phyloP scores from a whole-genome alignment of 371 early-diverging fungal species.

The Blakeslea trispora region DNA sequence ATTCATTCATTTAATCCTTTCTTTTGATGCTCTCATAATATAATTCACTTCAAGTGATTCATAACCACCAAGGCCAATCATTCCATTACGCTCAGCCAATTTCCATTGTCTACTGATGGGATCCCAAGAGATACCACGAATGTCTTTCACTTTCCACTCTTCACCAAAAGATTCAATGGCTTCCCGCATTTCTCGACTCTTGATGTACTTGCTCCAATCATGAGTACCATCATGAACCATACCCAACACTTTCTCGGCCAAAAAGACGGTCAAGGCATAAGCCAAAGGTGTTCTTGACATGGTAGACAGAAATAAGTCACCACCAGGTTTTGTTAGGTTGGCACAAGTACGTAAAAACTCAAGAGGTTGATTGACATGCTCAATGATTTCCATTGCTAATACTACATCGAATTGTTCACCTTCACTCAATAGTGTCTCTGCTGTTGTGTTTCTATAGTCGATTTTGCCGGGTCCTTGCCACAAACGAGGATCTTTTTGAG shows the following conservation, averaged over 20 bases:
- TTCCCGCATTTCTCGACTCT: slow-evolving; percentile 25
- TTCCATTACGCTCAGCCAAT: slow-evolving; percentile 34
- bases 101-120: slow-evolving; percentile 46
- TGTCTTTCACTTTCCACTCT: slow-evolving; percentile 47
- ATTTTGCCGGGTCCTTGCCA: slow-evolving; percentile 56
- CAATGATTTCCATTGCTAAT: slow-evolving; percentile 89
- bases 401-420: slow-evolving; percentile 80
- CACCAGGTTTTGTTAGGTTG: slow-evolving; percentile 68
- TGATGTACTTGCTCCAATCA: slow-evolving; percentile 83
- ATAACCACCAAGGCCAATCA: slow-evolving; percentile 36
- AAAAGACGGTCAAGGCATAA: slow-evolving; percentile 75
- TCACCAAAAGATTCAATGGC: slow-evolving; percentile 37
- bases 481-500: slow-evolving; percentile 62
- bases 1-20: not conserved
- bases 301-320: slow-evolving; percentile 83
- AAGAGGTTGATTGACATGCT: slow-evolving; percentile 84
- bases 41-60: slow-evolving; percentile 52
- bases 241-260: slow-evolving; percentile 82
- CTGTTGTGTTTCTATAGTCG: slow-evolving; percentile 70
- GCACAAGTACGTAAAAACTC: slow-evolving; percentile 71
- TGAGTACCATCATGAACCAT: slow-evolving; percentile 90
- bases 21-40: slow-evolving; percentile 42
- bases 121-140: slow-evolving; percentile 51
- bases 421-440: slow-evolving; percentile 62
- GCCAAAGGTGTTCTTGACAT: slow-evolving; percentile 86